phyloP scores from a whole-genome alignment of 108 stramenopile species.

The Conticribra guillardii region DNA sequence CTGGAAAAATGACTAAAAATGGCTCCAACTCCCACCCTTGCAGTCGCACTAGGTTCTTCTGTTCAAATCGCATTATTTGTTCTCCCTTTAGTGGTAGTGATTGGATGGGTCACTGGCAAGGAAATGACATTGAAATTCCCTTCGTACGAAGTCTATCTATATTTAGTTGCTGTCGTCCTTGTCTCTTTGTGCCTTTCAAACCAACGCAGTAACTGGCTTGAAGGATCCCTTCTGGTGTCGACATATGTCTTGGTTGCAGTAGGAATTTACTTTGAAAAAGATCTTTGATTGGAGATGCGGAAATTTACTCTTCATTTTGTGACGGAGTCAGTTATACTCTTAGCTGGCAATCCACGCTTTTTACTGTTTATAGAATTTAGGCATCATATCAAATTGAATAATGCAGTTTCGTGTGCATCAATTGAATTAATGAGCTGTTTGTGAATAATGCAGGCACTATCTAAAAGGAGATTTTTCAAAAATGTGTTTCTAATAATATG shows the following conservation, averaged over 20 bases:
- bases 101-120: constrained; percentile 81
- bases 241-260: constrained; percentile 87
- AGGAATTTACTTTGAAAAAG: constrained; percentile 86
- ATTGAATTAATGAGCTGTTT: too few species aligned
- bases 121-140: constrained; percentile 94
- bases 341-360: too few species aligned
- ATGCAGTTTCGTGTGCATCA: too few species aligned
- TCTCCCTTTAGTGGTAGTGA: constrained; percentile 83
- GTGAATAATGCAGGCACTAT: too few species aligned
- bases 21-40: background rate
- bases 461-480: too few species aligned
- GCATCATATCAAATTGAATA: too few species aligned
- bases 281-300: too few species aligned
- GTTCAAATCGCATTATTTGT: constrained; percentile 93
- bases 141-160: constrained; percentile 80
- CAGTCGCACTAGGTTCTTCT: constrained; percentile 87
- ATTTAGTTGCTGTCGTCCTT: constrained; percentile 74
- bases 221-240: constrained; percentile 85
- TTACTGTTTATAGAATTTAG: too few species aligned
- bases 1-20: background rate
- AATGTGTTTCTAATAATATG: too few species aligned
- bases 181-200: constrained; percentile 65
- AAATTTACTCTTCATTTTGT: too few species aligned
- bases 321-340: too few species aligned
- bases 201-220: constrained; percentile 89